Evolutionary conservation across 805 yeast species (phyloP), one percentile per base, ranked within the genome.

Genomic region (Kodamaea sagamina): DNA sequence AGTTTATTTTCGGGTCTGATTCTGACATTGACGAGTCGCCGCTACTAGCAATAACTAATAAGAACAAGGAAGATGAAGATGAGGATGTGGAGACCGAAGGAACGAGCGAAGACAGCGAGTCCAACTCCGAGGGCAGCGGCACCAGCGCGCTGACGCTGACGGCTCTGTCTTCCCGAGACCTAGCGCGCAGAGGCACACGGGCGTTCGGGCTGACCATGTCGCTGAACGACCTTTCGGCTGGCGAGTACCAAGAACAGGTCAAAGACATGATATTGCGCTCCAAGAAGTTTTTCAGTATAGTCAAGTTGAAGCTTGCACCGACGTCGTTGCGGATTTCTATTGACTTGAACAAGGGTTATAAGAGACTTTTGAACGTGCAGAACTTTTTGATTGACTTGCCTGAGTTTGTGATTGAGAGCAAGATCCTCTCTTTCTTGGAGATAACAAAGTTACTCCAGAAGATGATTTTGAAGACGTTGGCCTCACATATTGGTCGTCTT

Each of bases 261-360:
- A 61, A 79, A 18, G 75, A 78, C 49, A 89, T 92, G 96, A 65
- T 89, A 4, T 65, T 71, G 35, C 68, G 97, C 37, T 88, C 97
- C 0, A 77, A 86, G 19, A 79, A 78, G 44, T 87, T 78, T 57
- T 71, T 86, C 61, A 83, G 86, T 51, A 78, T 90, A 47, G 78
- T 80, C 17, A 66, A 77, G 11, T 71, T 92, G 48, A 68, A 65
- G 24, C 38, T 63, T 3, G 43, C 39, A 16, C 56, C 67, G 1
- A 53, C 64, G 16, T 51, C 61, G 6, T 47, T 71, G 17, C 52
- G 53, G 60, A 60, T 71, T 9, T 68, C 75, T 1, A 57, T 71
- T 25, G 64, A 59, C 40, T 52, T 66, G 44, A 54, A 55, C 27
- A 58, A 54, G 19, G 75, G 76, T 0, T 55, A 59, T 37, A 62